Conservation (phyloP, 2,329 filamentous ascomycete genomes). For the Colletotrichum spinosum region DNA sequence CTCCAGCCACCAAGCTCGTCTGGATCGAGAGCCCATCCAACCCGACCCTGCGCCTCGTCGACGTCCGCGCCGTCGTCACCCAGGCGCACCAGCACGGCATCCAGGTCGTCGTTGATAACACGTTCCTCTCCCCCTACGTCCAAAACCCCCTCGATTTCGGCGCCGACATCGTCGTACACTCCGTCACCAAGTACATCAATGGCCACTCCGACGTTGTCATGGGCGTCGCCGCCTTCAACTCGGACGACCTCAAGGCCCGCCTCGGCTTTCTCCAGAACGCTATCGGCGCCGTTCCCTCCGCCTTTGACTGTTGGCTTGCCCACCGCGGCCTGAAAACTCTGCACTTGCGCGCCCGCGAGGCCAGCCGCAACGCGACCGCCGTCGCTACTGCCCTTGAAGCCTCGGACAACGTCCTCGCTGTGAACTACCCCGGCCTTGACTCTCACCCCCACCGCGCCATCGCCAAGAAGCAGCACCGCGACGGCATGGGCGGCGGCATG, state of each 20-base stretch:
- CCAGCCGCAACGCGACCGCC: constrained; percentile 81
- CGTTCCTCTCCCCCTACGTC: constrained; percentile 94
- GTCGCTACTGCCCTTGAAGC: constrained; percentile 82
- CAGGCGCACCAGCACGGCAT: constrained; percentile 90
- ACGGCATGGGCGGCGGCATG: constrained; percentile 97
- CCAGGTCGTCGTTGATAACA: constrained; percentile 98
- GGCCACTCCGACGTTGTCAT: constrained; percentile 97
- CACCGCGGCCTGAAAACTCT: constrained; percentile 97
- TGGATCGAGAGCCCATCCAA: constrained; percentile 98
- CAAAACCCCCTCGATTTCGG: constrained; percentile 96
- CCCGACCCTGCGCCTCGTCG: constrained; percentile 91
- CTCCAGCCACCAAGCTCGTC: constrained; percentile 88
- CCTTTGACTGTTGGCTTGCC: constrained; percentile 98
- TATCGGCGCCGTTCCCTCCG: constrained; percentile 92
- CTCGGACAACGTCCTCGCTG: constrained; percentile 84
- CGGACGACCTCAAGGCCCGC: constrained; percentile 78
- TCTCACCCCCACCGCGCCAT: constrained; percentile 90
- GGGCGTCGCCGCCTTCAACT: constrained; percentile 97
- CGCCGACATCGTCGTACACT: constrained; percentile 96
- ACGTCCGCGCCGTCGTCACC: constrained; percentile 87
- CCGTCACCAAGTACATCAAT: constrained; percentile 99
- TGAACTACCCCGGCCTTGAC: constrained; percentile 94
- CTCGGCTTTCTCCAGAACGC: constrained; percentile 96
- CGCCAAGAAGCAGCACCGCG: constrained; percentile 89
- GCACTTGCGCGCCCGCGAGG: constrained; percentile 90